Evolutionary conservation across 805 yeast species (phyloP), one percentile per base, ranked within the genome.

Genomic region (Ogataea nitratoaversa): DNA sequence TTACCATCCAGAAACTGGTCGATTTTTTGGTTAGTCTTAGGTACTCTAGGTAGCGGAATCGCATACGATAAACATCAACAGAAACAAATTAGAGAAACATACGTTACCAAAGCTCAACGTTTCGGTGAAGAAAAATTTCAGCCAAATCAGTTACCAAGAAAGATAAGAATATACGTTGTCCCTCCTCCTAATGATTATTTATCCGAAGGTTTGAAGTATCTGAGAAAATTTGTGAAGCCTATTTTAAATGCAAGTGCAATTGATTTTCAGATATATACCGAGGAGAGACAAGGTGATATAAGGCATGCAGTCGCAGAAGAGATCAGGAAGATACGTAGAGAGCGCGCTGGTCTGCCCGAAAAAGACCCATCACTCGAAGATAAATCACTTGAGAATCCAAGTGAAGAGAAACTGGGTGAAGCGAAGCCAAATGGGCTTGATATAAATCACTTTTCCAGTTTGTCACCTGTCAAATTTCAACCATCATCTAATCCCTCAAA

Each of bases 131-230:
- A 59, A 37, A 39, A 59, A 20, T 52, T 80, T 32, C 56, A 59
- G 2, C 61, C 79, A 1, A 65, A 75, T 42, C 70, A 72, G 39
- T 53, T 74, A 17, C 87, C 96, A 2, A 72, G 99, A 43, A 85
- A 82, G 50, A 67, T 93, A 34, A 78, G 85, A 2, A 79, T 93
- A 2, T 90, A 82, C 59, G 74, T 90, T 41, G 95, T 96, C 0
- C 99, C 99, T n/a, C 97, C 98, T 8, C 98, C 99, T 17, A 85
- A 86, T 53, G 97, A 91, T 59, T 86, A 78, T 51, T 64, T 91
- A 36, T 93, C 82, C 31, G 82, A 79, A 41, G 78, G 91, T 9
- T 56, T 84, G 62, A 76, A 73, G 45, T 74, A 85, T 39, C 87
- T 90, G 70, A 75, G 87, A 49, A 77, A 81, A 38, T 89, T 76